phyloP scores from a whole-genome alignment of 305 asterid genomes.

The Plantago coronopus region DNA sequence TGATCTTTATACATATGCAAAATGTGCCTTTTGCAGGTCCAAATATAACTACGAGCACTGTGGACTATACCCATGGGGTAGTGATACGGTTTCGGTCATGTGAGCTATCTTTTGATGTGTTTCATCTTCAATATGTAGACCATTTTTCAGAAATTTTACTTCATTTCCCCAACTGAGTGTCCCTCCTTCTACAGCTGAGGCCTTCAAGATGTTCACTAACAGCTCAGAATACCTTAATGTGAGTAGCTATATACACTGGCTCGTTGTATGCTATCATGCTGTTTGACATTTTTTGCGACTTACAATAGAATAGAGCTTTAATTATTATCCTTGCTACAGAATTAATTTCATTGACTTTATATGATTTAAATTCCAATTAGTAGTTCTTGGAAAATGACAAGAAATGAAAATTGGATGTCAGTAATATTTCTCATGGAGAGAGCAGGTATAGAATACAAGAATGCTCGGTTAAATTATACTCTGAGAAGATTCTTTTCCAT shows the following conservation, averaged over 20 bases:
- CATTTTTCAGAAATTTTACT: conserved; percentile 8
- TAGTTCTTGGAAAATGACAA: background rate
- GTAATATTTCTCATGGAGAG: background rate
- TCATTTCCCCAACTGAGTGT: conserved; percentile 20
- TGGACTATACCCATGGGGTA: conserved; percentile 58
- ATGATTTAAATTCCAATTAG: background rate
- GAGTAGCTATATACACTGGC: conserved; percentile 31
- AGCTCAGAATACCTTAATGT: conserved; percentile 61
- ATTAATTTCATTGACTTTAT: conserved; percentile 7
- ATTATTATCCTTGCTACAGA: background rate
- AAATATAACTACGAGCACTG: conserved; percentile 29
- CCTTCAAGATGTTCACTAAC: conserved; percentile 60
- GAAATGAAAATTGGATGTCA: conserved; percentile 3
- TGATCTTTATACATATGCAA: background rate
- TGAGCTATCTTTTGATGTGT: conserved; percentile 32
- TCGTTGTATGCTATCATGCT: background rate
- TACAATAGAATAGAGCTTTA: conserved; percentile 7
- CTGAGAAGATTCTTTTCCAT: too few relatives aligned
- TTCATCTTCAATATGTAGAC: conserved; percentile 3
- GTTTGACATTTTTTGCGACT: background rate
- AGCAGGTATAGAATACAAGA: too few relatives aligned
- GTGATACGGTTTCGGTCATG: conserved; percentile 74
- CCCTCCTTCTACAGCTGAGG: conserved; percentile 48
- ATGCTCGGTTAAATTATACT: too few relatives aligned
- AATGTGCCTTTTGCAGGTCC: conserved; percentile 41